A percentile compares a stretch with the other conserved stretches of the same genome.
phyloP scores from a whole-genome alignment of 1,139 yeast genomes.

The Saccharomyces pastorianus region DNA sequence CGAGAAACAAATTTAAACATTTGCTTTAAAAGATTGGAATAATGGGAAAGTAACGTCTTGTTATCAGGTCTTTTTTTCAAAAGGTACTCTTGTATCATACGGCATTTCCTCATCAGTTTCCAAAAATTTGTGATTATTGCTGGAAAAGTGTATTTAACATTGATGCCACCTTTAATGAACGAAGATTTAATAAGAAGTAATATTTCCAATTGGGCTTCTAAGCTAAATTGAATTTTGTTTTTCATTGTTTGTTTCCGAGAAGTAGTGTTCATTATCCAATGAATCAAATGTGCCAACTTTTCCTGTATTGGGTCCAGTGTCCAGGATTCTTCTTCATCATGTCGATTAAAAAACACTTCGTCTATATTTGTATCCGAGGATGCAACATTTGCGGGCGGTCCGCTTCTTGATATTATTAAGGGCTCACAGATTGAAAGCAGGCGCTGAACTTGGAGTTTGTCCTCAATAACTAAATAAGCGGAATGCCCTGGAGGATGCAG shows the following conservation, averaged over 20 bases:
- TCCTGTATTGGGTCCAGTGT: constrained; percentile 44
- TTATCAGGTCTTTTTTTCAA: not conserved
- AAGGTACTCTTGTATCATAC: constrained; percentile 17
- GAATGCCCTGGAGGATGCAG: not conserved
- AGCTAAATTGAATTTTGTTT: constrained; percentile 44
- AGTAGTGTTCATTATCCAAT: constrained; percentile 15
- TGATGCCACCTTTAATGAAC: constrained; percentile 46
- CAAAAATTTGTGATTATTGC: constrained; percentile 57
- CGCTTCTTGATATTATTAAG: constrained; percentile 8
- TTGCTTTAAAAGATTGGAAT: constrained; percentile 29
- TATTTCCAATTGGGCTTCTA: constrained; percentile 37
- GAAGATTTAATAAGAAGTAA: constrained; percentile 51
- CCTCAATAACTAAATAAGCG: not conserved
- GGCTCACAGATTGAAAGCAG: constrained; percentile 22
- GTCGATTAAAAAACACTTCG: constrained; percentile 4
- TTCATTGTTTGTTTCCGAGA: constrained; percentile 31
- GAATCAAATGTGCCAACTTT: constrained; percentile 51
- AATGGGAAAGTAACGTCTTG: constrained; percentile 10
- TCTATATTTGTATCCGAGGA: not conserved
- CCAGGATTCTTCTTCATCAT: constrained; percentile 18
- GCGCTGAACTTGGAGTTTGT: constrained; percentile 12
- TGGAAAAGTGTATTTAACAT: constrained; percentile 63
- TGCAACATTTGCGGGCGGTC: not conserved
- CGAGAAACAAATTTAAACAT: constrained; percentile 70
- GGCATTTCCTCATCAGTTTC: constrained; percentile 49